phyloP scores from a whole-genome alignment of 192 early-diverging fungal genomes.

The Kappamyces sp. region DNA sequence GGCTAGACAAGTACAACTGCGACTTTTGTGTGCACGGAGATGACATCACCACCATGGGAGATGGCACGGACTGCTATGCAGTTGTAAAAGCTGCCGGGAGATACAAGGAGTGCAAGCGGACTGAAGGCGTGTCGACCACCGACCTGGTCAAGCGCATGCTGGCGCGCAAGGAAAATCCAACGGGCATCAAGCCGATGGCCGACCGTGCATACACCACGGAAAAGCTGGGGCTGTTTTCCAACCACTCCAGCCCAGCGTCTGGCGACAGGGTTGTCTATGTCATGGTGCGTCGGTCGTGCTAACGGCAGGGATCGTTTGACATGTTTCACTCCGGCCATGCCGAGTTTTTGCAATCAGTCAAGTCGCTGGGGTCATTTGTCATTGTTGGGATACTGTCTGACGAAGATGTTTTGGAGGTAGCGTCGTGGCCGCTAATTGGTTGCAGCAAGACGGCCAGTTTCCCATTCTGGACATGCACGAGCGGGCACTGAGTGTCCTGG shows the following conservation, averaged over 20 bases:
- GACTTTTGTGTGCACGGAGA: constrained; percentile 97
- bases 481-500: constrained; percentile 84
- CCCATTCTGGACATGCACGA: constrained; percentile 96
- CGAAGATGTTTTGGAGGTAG: constrained; percentile 77
- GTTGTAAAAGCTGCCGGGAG: constrained; percentile 89
- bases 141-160: constrained; percentile 95
- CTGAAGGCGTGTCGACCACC: constrained; percentile 92
- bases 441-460: constrained; percentile 28
- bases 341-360: constrained; percentile 84
- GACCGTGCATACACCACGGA: constrained; percentile 52
- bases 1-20: constrained; percentile 77
- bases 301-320: constrained; percentile 83
- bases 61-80: constrained; percentile 96
- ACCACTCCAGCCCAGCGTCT: constrained; percentile 65
- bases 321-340: constrained; percentile 94
- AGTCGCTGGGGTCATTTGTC: constrained; percentile 78
- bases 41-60: constrained; percentile 93
- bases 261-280: constrained; percentile 87
- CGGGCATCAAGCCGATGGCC: constrained; percentile 5
- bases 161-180: constrained; percentile 75
- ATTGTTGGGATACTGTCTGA: constrained; percentile 93
- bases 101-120: constrained; percentile 95
- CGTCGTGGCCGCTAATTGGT: constrained; percentile 42
- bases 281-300: too few relatives aligned
- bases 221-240: constrained; percentile 86